Conservation (phyloP, 2,329 filamentous ascomycete genomes). For the Trichoderma sp. region DNA sequence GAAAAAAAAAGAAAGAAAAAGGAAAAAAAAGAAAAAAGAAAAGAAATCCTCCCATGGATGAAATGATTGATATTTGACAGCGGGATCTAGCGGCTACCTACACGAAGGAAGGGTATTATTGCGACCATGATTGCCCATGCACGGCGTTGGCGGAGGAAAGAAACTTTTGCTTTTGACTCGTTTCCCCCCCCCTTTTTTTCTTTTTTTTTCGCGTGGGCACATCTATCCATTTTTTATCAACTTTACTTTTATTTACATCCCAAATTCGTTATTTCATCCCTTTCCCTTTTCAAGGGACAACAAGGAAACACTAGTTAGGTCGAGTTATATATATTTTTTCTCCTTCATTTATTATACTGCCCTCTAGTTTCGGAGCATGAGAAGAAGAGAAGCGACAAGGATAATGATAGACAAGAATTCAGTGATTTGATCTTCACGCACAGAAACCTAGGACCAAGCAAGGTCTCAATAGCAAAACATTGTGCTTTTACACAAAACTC, state of each 20-base stretch:
- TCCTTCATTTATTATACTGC: not conserved
- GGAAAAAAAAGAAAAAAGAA: not conserved
- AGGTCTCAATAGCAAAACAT: not conserved
- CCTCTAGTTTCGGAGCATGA: not conserved
- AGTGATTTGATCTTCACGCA: not conserved
- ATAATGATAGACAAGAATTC: not conserved
- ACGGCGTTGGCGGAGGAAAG: slow-evolving; percentile 6
- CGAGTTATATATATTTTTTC: not conserved
- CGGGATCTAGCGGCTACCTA: not conserved
- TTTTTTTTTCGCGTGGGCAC: not conserved
- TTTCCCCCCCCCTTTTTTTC: not conserved
- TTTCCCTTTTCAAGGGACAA: not conserved
- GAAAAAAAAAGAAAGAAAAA: not conserved
- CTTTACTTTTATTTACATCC: not conserved
- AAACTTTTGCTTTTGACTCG: not conserved
- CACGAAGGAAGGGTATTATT: not conserved
- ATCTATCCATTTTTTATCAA: not conserved
- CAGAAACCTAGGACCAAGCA: not conserved
- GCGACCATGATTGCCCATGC: not conserved
- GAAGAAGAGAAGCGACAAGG: not conserved
- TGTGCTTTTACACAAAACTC: not conserved
- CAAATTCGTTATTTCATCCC: not conserved
- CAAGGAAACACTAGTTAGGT: not conserved
- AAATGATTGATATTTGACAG: not conserved
- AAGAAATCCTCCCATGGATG: not conserved